Evolutionary conservation across 805 yeast species (phyloP).

Genomic region (Candida ponderosae): DNA sequence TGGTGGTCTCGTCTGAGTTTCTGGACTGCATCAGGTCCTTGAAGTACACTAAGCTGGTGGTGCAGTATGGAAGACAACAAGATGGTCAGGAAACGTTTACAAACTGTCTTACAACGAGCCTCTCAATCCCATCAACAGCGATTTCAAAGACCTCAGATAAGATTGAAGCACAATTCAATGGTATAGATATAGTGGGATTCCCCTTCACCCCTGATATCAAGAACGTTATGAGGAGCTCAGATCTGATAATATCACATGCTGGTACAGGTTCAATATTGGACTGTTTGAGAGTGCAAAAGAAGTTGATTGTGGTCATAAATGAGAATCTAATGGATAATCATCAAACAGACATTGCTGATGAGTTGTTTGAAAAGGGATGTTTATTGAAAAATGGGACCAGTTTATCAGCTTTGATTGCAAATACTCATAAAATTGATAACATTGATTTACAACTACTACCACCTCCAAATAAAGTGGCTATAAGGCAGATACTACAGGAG

Average conservation of each 20-base stretch:
- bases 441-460: constrained; percentile 15
- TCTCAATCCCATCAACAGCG: not conserved
- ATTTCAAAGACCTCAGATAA: not conserved
- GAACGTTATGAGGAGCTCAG: constrained; percentile 34
- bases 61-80: constrained; percentile 54
- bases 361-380: constrained; percentile 29
- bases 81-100: constrained; percentile 15
- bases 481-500: constrained; percentile 13
- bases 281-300: constrained; percentile 46
- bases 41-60: constrained; percentile 33
- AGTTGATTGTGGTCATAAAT: constrained; percentile 66
- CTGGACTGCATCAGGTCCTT: constrained; percentile 23
- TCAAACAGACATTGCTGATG: constrained; percentile 69
- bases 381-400: constrained; percentile 16
- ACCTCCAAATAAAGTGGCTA: constrained; percentile 12
- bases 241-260: constrained; percentile 80
- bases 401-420: constrained; percentile 8
- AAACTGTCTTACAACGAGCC: not conserved
- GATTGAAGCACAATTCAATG: constrained; percentile 1
- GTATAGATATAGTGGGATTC: constrained; percentile 34
- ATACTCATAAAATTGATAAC: constrained; percentile 8
- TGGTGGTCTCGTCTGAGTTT: constrained; percentile 29
- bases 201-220: constrained; percentile 35
- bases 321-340: constrained; percentile 78
- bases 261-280: constrained; percentile 90